Conservation (phyloP, 257 asterid genomes). For the Lycium barbarum region DNA sequence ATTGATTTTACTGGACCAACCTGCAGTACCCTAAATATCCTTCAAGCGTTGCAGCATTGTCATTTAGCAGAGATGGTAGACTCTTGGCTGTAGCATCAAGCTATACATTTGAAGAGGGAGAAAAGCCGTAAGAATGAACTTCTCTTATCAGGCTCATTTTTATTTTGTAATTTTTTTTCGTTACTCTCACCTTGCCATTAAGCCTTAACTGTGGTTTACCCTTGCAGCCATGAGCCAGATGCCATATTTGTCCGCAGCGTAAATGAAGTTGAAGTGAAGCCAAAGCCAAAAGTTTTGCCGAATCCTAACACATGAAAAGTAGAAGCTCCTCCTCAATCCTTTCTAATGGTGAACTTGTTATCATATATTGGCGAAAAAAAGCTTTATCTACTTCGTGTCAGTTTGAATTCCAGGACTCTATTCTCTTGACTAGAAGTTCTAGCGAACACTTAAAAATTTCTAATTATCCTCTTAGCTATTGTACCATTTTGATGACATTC, state of each 20-base stretch:
- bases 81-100: slow-evolving; percentile 92
- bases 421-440: background rate
- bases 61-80: slow-evolving; percentile 91
- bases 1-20: slow-evolving; percentile 31
- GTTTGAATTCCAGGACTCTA: background rate
- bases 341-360: background rate
- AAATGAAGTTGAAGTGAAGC: slow-evolving; percentile 93
- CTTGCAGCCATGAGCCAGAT: slow-evolving; percentile 89
- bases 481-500: background rate
- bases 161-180: background rate
- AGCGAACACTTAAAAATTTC: background rate
- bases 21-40: slow-evolving; percentile 87
- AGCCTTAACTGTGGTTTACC: slow-evolving; percentile 6
- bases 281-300: slow-evolving; percentile 80
- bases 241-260: slow-evolving; percentile 80
- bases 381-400: background rate
- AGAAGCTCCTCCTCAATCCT: background rate
- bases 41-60: slow-evolving; percentile 78
- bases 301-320: slow-evolving; percentile 57
- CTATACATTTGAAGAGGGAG: slow-evolving; percentile 93
- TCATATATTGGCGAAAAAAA: slow-evolving; percentile 19
- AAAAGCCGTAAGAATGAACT: slow-evolving; percentile 62
- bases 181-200: background rate
- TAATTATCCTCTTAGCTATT: slow-evolving; percentile 9
- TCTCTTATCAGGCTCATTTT: background rate